Conservation (phyloP, 1,284 basidiomycete species). For the Papiliotrema terrestris region DNA sequence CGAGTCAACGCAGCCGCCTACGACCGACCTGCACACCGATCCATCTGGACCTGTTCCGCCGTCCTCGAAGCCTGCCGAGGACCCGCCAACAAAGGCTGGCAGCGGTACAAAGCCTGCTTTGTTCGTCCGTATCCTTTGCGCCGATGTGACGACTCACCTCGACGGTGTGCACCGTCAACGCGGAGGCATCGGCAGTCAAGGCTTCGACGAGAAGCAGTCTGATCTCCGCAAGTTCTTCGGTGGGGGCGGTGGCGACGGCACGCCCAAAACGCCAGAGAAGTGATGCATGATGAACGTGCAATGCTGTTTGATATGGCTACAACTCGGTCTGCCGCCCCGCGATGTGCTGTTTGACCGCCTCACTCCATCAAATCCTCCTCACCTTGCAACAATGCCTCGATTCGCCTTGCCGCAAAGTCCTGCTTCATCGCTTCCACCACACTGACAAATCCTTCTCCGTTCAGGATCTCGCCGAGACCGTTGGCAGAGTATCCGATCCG, state of each 20-base stretch:
- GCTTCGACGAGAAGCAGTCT: constrained; percentile 69
- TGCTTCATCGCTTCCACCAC: constrained; percentile 60
- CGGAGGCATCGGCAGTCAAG: constrained; percentile 69
- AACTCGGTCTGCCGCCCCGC: not conserved
- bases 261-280: not conserved
- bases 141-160: constrained; percentile 48
- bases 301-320: not conserved
- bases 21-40: constrained; percentile 18
- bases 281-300: not conserved
- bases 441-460: constrained; percentile 65
- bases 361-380: constrained; percentile 42
- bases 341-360: no score
- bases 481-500: constrained; percentile 73
- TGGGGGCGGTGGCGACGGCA: constrained; percentile 39
- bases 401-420: constrained; percentile 61
- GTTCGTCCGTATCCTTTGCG: constrained; percentile 32
- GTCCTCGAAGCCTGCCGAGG: constrained; percentile 30
- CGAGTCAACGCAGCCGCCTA: constrained; percentile 11
- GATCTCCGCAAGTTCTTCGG: constrained; percentile 73
- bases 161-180: constrained; percentile 59
- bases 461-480: constrained; percentile 69
- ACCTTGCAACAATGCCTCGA: constrained; percentile 63
- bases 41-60: constrained; percentile 21
- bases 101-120: constrained; percentile 23
- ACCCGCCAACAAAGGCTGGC: constrained; percentile 16